These are phyloP conservation scores for Debaryomyces hansenii DNA, from an alignment of 805 yeast species.

Conservation along the genomic window DNA sequence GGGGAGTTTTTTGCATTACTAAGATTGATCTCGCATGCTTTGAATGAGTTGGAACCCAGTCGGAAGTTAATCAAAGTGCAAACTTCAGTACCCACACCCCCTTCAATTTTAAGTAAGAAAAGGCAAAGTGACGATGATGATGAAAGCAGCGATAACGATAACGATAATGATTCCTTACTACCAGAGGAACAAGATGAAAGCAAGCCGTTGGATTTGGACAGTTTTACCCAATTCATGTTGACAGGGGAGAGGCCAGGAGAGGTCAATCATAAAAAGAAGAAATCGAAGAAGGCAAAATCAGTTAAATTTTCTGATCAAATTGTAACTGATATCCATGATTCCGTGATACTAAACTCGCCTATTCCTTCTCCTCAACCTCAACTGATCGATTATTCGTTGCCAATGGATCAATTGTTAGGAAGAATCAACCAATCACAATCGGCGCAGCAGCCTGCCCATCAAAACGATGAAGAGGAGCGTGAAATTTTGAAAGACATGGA, in stretches of 20 bases:
- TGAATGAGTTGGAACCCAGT: constrained; percentile 54
- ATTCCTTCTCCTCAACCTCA: constrained; percentile 22
- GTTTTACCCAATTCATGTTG: constrained; percentile 78
- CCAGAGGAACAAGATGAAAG: constrained; percentile 2
- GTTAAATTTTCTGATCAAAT: constrained; percentile 75
- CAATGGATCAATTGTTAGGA: constrained; percentile 72
- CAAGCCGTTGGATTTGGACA: constrained; percentile 71
- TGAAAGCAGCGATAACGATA: constrained; percentile 7
- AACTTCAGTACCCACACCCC: constrained; percentile 78
- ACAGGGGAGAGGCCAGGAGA: constrained; percentile 74
- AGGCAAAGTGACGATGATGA: constrained; percentile 48
- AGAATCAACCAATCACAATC: constrained; percentile 28
- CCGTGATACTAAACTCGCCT: constrained; percentile 15
- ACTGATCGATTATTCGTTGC: constrained; percentile 59
- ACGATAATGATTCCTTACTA: not conserved
- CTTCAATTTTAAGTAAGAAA: constrained; percentile 67
- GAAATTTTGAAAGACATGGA: constrained; percentile 74
- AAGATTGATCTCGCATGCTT: constrained; percentile 73
- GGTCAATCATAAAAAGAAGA: constrained; percentile 32
- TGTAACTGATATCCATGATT: constrained; percentile 43
- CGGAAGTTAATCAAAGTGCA: constrained; percentile 50
- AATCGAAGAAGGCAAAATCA: constrained; percentile 49
- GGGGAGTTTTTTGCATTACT: constrained; percentile 90
- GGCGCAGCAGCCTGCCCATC: constrained; percentile 7
- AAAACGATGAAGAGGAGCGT: constrained; percentile 58